Evolutionary conservation across 1,139 yeast genomes (phyloP).

Genomic region (Lodderomyces metapsilosis): DNA sequence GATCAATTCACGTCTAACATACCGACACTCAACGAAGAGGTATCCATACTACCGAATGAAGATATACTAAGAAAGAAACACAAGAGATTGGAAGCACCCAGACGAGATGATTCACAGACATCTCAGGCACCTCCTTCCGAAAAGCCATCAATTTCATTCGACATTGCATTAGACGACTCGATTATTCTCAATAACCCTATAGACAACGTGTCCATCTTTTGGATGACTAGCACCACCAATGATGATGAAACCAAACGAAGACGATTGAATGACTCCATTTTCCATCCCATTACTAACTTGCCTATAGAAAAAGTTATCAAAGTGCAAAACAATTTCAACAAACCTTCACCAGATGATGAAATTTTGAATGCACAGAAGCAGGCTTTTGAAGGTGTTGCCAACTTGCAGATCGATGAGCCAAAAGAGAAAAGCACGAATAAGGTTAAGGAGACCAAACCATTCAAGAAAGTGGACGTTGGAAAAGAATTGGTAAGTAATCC

Average conservation of each 20-base stretch:
- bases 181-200: slow-evolving; percentile 17
- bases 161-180: slow-evolving; percentile 22
- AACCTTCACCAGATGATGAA: slow-evolving; percentile 84
- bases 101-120: background rate
- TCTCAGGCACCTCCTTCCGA: background rate
- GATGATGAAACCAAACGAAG: slow-evolving; percentile 22
- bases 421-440: slow-evolving; percentile 1
- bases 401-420: slow-evolving; percentile 20
- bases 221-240: slow-evolving; percentile 14
- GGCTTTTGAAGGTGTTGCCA: slow-evolving; percentile 44
- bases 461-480: slow-evolving; percentile 37
- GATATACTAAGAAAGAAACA: background rate
- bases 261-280: slow-evolving; percentile 21
- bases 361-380: slow-evolving; percentile 59
- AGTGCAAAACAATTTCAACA: slow-evolving; percentile 55
- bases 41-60: background rate
- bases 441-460: slow-evolving; percentile 38
- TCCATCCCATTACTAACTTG: slow-evolving; percentile 45
- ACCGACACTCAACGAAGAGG: background rate
- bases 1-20: slow-evolving; percentile 15
- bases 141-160: slow-evolving; percentile 12
- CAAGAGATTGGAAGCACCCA: background rate
- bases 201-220: slow-evolving; percentile 19
- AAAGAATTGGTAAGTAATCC: slow-evolving; percentile 36
- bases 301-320: slow-evolving; percentile 42